Evolutionary conservation across 164 flowering plant genomes (phyloP), one percentile per base, ranked within the genome.

Genomic region (Vitis labrusca): DNA sequence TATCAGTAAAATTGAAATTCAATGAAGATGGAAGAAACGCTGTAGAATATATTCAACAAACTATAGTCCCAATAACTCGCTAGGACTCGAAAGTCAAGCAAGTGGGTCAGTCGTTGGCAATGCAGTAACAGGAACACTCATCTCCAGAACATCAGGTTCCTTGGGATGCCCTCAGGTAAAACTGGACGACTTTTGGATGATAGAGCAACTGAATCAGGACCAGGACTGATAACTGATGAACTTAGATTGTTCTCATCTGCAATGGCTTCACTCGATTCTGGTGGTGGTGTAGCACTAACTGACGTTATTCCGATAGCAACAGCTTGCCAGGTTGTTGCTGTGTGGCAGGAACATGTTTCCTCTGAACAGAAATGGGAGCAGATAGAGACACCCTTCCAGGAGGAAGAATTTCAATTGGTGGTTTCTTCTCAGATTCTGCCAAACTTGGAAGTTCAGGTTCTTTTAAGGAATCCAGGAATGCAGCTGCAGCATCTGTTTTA

Each of bases 311-410:
- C 59, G 91, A 63, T 53, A 76, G 68, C 81, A 95, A 73, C 12
- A 32, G 96, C 73, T 91, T 86, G 59, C 58, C 77, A 17, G 92
- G 83, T 69, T 81, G 85, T 73, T 82, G 93, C 71, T 70, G 85
- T 6, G 85, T 23, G 3, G 73, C 72, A 63, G 89, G 79, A 64
- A 62, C 50, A 0, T 85, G 86, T 73, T 89, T 90, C 70, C 83
- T 85, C 76, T 74, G 81, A 64, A 78, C 74, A 47, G 89, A 70
- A 66, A 88, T 84, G 14, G 90, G 70, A 67, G 81, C 83, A 29
- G 91, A 74, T n/a, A 93, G 80, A 63, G 97, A 88, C 9, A 84
- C 77, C 97, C 93, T 91, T 17, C 99, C 99, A 0, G 98, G 99
- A 49, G 98, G 98, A 59, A 95, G 89, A 69, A 93, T 88, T 77